Conservation (phyloP, 257 asterid species). For the Echium plantagineum region DNA sequence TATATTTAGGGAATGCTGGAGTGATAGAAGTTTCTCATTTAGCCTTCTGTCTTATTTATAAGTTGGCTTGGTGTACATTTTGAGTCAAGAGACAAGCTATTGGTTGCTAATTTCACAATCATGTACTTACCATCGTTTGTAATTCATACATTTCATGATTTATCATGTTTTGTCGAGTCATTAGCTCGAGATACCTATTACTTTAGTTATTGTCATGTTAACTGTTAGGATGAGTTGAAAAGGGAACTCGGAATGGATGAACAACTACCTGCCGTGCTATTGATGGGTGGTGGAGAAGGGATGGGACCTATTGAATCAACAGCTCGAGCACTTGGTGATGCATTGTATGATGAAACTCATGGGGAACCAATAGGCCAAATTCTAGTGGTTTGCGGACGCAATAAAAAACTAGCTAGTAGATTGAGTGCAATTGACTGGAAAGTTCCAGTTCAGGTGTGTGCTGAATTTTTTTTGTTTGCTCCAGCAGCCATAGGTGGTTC, state of each 20-base stretch:
- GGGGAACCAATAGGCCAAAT: constrained; percentile 84
- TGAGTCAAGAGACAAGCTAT: too few relatives aligned
- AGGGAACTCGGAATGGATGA: constrained; percentile 85
- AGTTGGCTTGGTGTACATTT: too few relatives aligned
- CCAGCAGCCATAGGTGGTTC: too few relatives aligned
- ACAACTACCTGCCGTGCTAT: constrained; percentile 75
- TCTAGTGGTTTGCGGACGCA: constrained; percentile 87
- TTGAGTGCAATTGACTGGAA: constrained; percentile 71
- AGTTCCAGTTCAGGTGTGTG: constrained; percentile 46
- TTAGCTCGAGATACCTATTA: not conserved
- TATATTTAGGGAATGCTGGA: too few relatives aligned
- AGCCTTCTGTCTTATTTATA: too few relatives aligned
- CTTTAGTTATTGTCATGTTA: not conserved
- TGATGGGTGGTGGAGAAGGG: constrained; percentile 99
- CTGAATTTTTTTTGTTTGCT: not conserved
- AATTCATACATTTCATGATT: not conserved
- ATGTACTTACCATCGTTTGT: not conserved
- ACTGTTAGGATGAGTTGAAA: constrained; percentile 56
- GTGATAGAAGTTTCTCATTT: too few relatives aligned
- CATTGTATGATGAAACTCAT: constrained; percentile 52
- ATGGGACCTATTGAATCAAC: constrained; percentile 99
- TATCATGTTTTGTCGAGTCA: not conserved
- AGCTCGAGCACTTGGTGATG: constrained; percentile 82
- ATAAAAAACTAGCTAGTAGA: constrained; percentile 66
- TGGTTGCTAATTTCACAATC: not conserved